Base-by-base conservation (phyloP, 1,139 yeast species). In the Yamadazyma membranifaciens region DNA sequence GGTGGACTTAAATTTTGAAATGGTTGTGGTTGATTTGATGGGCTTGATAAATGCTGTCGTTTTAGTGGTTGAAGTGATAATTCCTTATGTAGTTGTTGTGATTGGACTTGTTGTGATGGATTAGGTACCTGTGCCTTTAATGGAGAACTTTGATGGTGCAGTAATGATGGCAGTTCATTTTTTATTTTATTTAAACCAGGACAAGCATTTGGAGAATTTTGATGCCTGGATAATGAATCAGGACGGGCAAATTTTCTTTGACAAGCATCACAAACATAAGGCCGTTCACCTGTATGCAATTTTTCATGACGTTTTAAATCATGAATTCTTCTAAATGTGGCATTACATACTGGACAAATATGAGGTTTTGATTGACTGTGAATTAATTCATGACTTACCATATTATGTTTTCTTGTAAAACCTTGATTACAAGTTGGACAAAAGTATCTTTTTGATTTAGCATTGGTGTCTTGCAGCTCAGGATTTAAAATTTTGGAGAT, bases 221-320 rank as follows among this genome's bases (percentile, higher is more conserved):
- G 65, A 57, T 79, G 87, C 41, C 95, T 68, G 2, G 81, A 75
- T 29, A 87, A 67, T 0, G 95, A 91, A 59, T 87, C 95, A 1
- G 83, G 82, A 24, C 95, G 65, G 1, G 94, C 88, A 64, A 87
- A 87, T 39, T 73, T 65, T 37, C 87, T 69, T 11, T 78, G 76
- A 60, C 95, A 87, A 41, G 67, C 65, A 9, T 62, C 65, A 59
- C 95, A 86, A 27, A 60, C 62, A 55, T 66, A 83, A 1, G 92
- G 91, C 56, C 78, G 81, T 50, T 80, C 88, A 31, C 92, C 92
- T 0, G 89, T 78, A 55, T 87, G 95, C 28, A 83, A 67, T 57
- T 82, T 83, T 47, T 78, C 78, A 55, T 87, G 95, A 34, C 95
- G 69, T 55, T 81, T 83, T 50, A 86, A 68, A 57, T 87, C 95